Evolutionary conservation across 2,329 filamentous ascomycete genomes (phyloP), one percentile per base, ranked within the genome.

Genomic region (Phialophora tarda): DNA sequence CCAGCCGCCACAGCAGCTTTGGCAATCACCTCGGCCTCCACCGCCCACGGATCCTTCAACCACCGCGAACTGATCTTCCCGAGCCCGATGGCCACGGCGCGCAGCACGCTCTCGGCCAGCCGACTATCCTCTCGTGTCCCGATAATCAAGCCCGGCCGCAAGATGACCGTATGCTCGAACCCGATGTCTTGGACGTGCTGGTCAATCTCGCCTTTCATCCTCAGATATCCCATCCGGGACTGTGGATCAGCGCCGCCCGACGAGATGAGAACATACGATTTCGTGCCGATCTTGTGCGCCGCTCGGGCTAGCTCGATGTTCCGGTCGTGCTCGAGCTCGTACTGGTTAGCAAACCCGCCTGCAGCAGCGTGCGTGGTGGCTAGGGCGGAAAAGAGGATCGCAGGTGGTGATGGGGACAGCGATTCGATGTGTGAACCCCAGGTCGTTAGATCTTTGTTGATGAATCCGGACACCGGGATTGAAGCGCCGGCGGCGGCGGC

Each of bases 151-250:
- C 44, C 44, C 17, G 44, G 44, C 44, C 21, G 17, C 17, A 48
- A 48, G 44, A 48, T 48, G 7, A 48, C 17, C 21, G 44, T 48
- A 21, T 21, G 44, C 44, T 23, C 21, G 44, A 48, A 48, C 21
- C 44, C 44, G 6, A 48, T n/a, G 21, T n/a, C 44, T 48, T 48
- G 17, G 6, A 48, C 44, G 17, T n/a, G 17, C 4, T 48, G 17
- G 44, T 48, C 44, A 23, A 48, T n/a, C 21, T 48, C 44, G 44
- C 44, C 44, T 48, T 48, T 48, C 44, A 48, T 48, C 44, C 21
- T 48, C 44, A 23, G 21, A 48, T 48, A 48, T 17, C 17, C 6
- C 17, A 48, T 48, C 44, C 17, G 1, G 44, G 44, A 48, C 3
- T n/a, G 21, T 8, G 44, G 17, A 23, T n/a, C 17, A 17, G 44